Base-by-base conservation (phyloP, 805 yeast species). In the Saccharomyces jurei region DNA sequence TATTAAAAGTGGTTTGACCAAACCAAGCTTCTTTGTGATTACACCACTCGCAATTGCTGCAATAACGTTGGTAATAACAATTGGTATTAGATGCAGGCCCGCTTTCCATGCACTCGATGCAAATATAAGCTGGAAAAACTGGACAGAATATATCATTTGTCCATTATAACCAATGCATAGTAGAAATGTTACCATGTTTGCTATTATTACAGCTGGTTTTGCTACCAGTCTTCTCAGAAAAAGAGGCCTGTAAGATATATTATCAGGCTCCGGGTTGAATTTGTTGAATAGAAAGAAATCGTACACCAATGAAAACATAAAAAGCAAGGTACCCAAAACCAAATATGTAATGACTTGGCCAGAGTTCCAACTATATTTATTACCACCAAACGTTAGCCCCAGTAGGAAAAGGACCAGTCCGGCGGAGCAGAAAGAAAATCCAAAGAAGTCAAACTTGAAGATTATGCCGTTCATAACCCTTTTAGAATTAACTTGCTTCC, bases 311-410 rank as follows among this genome's bases (percentile, higher is more conserved):
- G 85, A 83, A 0, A 63, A 56, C 1, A 75, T 55, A 25, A 78
- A 70, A 27, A 74, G 68, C 0, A 66, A 52, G 1, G 72, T 77
- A 26, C 84, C 83, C 41, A 79, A 56, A 3, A 69, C 64, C 44
- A 80, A 63, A 67, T 77, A 67, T 6, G 69, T 52, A 11, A 80
- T 75, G 14, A 74, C 73, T 22, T 70, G 55, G 2, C 76, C 66
- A 13, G 77, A 77, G 59, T 75, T 60, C 90, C 90, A 86, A 0
- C 71, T 65, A 62, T 75, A 82, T 10, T 77, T 70, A 8, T 78
- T 70, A 2, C 89, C 89, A 36, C 89, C 89, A 49, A 63, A 63
- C 5, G 68, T 65, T 25, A 66, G 49, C 1, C 61, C 68, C 32
- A 65, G 48, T 21, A 64, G 50, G 22, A 61, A 51, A 21, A 63